phyloP scores from a whole-genome alignment of 805 yeast genomes.

The Ogataea pilisensis region DNA sequence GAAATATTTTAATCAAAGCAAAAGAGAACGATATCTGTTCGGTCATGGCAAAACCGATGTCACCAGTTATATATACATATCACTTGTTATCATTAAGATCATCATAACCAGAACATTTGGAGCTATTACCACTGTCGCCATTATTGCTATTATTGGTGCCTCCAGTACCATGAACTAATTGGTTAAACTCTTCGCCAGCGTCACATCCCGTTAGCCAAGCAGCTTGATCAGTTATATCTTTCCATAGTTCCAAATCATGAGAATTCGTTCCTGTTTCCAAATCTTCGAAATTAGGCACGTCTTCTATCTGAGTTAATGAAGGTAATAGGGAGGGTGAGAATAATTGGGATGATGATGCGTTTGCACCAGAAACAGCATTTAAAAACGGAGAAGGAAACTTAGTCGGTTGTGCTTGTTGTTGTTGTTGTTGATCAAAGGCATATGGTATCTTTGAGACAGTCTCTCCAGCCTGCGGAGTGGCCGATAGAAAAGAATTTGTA shows the following conservation, averaged over 20 bases:
- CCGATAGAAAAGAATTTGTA: no score
- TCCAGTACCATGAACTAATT: slow-evolving; percentile 10
- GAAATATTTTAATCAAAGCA: no score
- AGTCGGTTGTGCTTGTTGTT: not conserved
- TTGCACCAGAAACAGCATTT: not conserved
- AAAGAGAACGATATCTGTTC: no score
- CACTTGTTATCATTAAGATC: no score
- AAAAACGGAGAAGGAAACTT: not conserved
- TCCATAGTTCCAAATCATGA: slow-evolving; percentile 60
- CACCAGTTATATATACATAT: no score
- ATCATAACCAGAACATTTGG: no score
- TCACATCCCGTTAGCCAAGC: slow-evolving; percentile 61
- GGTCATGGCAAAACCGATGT: no score
- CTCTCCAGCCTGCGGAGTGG: not conserved
- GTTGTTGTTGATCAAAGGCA: not conserved
- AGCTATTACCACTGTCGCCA: no score
- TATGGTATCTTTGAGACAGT: not conserved
- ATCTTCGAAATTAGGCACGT: slow-evolving; percentile 33
- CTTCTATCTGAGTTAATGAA: slow-evolving; percentile 31
- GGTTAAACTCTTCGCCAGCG: slow-evolving; percentile 35
- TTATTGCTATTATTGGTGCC: not conserved
- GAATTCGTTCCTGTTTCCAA: slow-evolving; percentile 31
- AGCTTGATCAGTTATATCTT: slow-evolving; percentile 72
- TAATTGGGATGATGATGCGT: slow-evolving; percentile 4
- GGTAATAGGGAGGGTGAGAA: slow-evolving; percentile 29